phyloP scores from a whole-genome alignment of 2,329 filamentous ascomycete species.

The Ophiostoma montium region DNA sequence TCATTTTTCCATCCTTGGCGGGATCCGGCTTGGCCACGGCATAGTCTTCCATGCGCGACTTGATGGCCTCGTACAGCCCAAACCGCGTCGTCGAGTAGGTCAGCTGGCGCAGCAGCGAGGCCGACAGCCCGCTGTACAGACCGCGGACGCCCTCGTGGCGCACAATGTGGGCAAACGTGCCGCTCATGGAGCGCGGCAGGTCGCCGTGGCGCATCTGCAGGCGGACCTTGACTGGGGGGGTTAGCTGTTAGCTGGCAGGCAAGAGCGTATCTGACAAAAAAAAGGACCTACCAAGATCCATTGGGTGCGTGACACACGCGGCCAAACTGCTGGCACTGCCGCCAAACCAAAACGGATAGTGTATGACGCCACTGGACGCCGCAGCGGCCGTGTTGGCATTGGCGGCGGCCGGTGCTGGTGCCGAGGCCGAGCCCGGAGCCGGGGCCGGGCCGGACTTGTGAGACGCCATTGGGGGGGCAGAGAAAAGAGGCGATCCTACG shows the following conservation, averaged over 20 bases:
- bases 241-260: neutral
- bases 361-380: conserved; percentile 17
- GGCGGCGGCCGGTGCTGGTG: conserved; percentile 12
- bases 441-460: conserved; percentile 13
- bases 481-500: conserved; percentile 3
- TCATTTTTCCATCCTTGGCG: conserved; percentile 11
- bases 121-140: conserved; percentile 83
- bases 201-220: conserved; percentile 70
- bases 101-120: conserved; percentile 80
- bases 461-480: neutral
- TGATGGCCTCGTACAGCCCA: conserved; percentile 90
- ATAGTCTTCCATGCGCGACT: conserved; percentile 44
- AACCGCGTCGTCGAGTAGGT: conserved; percentile 96
- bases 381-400: neutral
- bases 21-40: conserved; percentile 4
- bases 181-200: conserved; percentile 66
- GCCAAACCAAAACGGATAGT: conserved; percentile 90
- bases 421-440: conserved; percentile 13
- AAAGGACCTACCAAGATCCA: conserved; percentile 46
- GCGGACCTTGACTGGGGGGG: conserved; percentile 46
- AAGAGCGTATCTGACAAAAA: neutral
- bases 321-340: conserved; percentile 88
- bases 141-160: conserved; percentile 62
- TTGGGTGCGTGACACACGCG: conserved; percentile 79
- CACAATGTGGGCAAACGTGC: conserved; percentile 73